Conservation (phyloP, 257 asterid genomes). For the Nemophila menziesii region DNA sequence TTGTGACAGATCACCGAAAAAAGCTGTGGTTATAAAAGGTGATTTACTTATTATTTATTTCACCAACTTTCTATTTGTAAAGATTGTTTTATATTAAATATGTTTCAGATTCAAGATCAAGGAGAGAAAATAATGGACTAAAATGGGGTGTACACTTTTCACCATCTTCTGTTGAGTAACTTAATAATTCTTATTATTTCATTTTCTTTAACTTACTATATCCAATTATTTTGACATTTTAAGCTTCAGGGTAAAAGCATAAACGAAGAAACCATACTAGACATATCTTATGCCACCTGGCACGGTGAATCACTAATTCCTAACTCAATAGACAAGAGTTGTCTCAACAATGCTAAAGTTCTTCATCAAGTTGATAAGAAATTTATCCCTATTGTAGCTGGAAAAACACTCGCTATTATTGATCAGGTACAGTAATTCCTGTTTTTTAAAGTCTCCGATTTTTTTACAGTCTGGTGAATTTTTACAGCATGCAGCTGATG, state of each 20-base stretch:
- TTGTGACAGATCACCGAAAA: constrained; percentile 29
- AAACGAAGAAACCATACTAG: constrained; percentile 47
- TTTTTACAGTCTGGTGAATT: constrained; percentile 15
- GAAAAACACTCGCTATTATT: constrained; percentile 59
- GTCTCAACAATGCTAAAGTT: constrained; percentile 66
- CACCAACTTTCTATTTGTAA: constrained; percentile 8
- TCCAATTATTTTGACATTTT: constrained; percentile 3
- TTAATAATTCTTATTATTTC: too few relatives aligned
- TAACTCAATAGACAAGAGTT: constrained; percentile 54
- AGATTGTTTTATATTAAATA: too few relatives aligned
- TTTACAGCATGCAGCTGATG: constrained; percentile 98
- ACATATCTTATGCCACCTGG: constrained; percentile 54
- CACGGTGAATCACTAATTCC: constrained; percentile 64
- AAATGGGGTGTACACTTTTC: constrained; percentile 43
- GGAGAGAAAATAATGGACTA: constrained; percentile 24
- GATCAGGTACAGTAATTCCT: constrained; percentile 52
- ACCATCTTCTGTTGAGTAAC: constrained; percentile 37
- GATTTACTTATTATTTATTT: constrained; percentile 12
- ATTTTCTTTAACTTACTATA: constrained; percentile 1
- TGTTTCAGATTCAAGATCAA: constrained; percentile 35
- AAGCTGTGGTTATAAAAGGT: constrained; percentile 16
- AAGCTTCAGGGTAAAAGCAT: constrained; percentile 30
- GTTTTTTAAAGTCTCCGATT: constrained; percentile 1
- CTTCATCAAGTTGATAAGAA: constrained; percentile 92
- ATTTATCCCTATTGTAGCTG: constrained; percentile 80